phyloP scores from a whole-genome alignment of 1,139 yeast genomes.

The Yamadazyma buinensis region DNA sequence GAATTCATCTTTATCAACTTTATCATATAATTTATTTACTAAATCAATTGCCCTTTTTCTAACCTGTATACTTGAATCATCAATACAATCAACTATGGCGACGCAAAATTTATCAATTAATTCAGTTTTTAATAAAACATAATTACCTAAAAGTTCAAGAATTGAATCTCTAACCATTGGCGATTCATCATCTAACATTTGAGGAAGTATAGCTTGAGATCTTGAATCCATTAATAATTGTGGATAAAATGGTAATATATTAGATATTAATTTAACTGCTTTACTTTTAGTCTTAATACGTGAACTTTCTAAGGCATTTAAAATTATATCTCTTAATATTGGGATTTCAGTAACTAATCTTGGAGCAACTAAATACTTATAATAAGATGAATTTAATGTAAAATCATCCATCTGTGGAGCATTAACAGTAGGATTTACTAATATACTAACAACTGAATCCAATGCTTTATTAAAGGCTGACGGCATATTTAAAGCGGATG shows the following conservation, averaged over 20 bases:
- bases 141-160: conserved; percentile 59
- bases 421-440: not conserved
- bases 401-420: not conserved
- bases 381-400: not conserved
- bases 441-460: too few relatives aligned
- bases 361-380: not conserved
- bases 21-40: conserved; percentile 44
- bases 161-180: conserved; percentile 76
- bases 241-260: conserved; percentile 47
- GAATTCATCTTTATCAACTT: conserved; percentile 26
- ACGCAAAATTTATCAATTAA: conserved; percentile 46
- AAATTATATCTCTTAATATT: not conserved
- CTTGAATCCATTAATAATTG: conserved; percentile 44
- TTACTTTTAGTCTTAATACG: conserved; percentile 52
- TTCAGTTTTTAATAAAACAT: conserved; percentile 41
- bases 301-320: conserved; percentile 2
- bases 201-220: conserved; percentile 51
- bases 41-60: conserved; percentile 59
- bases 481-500: not conserved
- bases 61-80: conserved; percentile 63
- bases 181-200: conserved; percentile 54
- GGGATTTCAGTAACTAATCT: not conserved
- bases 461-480: too few relatives aligned
- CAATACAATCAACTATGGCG: conserved; percentile 46
- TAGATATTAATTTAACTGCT: conserved; percentile 55